Percentiles rank a stretch among this genome's conserved stretches.
Conservation (phyloP, 768 basidiomycete genomes). For the Lactarius tabidus region DNA sequence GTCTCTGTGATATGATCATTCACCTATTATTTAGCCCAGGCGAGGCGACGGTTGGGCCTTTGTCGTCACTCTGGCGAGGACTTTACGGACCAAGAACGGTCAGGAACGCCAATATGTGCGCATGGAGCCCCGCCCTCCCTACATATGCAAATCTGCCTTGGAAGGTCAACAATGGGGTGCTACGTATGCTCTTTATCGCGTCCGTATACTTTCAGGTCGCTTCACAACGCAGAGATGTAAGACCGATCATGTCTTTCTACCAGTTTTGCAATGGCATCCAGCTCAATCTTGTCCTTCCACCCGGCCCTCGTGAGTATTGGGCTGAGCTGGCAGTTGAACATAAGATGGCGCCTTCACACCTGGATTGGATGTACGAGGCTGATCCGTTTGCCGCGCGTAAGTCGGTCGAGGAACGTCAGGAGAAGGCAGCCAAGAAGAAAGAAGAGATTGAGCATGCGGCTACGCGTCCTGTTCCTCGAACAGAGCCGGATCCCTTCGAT, state of each 20-base stretch:
- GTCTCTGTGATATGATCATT: slow-evolving; percentile 6
- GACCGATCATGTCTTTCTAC: slow-evolving; percentile 25
- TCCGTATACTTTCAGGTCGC: slow-evolving; percentile 40
- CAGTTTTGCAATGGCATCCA: slow-evolving; percentile 76
- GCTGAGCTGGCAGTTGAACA: slow-evolving; percentile 67
- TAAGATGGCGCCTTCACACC: slow-evolving; percentile 59
- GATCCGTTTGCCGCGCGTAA: slow-evolving; percentile 80
- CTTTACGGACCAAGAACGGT: slow-evolving; percentile 63
- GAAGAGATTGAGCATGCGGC: slow-evolving; percentile 33
- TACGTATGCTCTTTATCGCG: slow-evolving; percentile 81
- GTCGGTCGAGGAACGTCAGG: slow-evolving; percentile 63
- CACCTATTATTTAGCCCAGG: slow-evolving; percentile 39
- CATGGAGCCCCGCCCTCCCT: slow-evolving; percentile 70
- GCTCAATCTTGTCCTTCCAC: slow-evolving; percentile 72
- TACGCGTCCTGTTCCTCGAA: slow-evolving; percentile 16
- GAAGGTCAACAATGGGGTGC: slow-evolving; percentile 93
- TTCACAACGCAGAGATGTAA: slow-evolving; percentile 24
- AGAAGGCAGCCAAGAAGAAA: slow-evolving; percentile 45
- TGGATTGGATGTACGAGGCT: slow-evolving; percentile 81
- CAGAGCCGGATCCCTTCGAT: slow-evolving; percentile 38
- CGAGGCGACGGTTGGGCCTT: slow-evolving; percentile 56
- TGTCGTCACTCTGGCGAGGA: slow-evolving; percentile 56
- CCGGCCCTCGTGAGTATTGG: slow-evolving; percentile 88
- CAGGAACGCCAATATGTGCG: slow-evolving; percentile 59
- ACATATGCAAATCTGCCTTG: slow-evolving; percentile 57